Evolutionary conservation across 352 stramenopile species (phyloP), one percentile per base, ranked within the genome.

Genomic region (Globisporangium barbulae): DNA sequence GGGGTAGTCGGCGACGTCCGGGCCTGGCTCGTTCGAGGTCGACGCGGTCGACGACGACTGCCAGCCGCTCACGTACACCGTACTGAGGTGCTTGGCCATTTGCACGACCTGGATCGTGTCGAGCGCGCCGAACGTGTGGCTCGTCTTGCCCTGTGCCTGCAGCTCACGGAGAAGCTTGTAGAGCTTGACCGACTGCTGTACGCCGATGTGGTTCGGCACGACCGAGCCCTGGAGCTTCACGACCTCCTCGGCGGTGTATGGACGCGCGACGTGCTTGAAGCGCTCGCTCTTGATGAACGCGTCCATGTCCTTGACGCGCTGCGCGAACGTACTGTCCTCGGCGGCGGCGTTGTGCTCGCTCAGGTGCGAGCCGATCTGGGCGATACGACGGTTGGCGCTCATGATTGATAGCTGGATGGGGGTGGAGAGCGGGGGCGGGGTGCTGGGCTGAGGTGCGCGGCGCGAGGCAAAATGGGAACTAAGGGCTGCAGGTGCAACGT

Each of bases 1-100:
- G 6, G 97, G 96, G 88, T 99, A 99, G 83, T 99, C 96, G 5
- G 97, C 97, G 73, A 99, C 98, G 72, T 99, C 97, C 30, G 97
- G 87, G 47, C 87, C 87, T 4, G 87, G 96, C 73, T 99, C 96
- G 78, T 99, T 99, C 63, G 93, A 98, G 45, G 90, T 97, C 61
- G 89, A 97, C 49, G 91, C 91, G 53, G 91, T 98, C 37, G 86
- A 96, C 58, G 86, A 98, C 73, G 94, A 99, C 74, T 99, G 97
- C 97, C 97, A 99, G 68, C 97, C 97, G 68, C 85, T 98, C 28
- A 99, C 85, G 81, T 99, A 99, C 59, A 99, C 91, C 9, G 81
- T 95, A 54, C 90, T 94, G 56, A 99, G 81, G 81, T 99, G 82
- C 62, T 94, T 91, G 65, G 91, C 89, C 92, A 98, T 98, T 64